Conservation (phyloP, 345 rosid species). For the Euphorbia tirucalli region DNA sequence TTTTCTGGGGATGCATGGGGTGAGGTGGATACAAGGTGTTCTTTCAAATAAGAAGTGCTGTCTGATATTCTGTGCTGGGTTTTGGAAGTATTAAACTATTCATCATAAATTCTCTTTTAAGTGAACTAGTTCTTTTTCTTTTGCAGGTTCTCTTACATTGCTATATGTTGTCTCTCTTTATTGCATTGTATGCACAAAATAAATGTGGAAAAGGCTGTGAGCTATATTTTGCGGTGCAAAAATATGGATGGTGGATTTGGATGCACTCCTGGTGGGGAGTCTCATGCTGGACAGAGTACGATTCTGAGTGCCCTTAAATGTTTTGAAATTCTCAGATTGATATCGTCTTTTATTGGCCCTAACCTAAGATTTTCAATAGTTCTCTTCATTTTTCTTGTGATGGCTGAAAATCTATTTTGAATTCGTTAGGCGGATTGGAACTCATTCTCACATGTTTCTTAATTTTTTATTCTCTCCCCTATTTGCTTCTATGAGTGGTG, state of each 20-base stretch:
- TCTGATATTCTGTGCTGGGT: neutral
- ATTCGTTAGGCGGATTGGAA: neutral
- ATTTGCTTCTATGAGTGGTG: neutral
- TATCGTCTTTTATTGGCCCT: neutral
- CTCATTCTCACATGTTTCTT: neutral
- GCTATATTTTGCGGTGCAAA: conserved; percentile 81
- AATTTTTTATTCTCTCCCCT: neutral
- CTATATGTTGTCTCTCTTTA: conserved; percentile 78
- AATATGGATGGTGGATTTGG: conserved; percentile 96
- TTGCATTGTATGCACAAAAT: conserved; percentile 56
- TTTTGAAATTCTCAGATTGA: neutral
- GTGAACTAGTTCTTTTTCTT: conserved; percentile 6
- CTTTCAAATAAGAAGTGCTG: neutral
- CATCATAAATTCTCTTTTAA: conserved; percentile 7
- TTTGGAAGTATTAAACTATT: neutral
- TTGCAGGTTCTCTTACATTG: conserved; percentile 79
- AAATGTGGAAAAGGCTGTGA: conserved; percentile 73
- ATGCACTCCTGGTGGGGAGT: conserved; percentile 89
- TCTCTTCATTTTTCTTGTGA: neutral
- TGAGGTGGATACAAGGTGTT: conserved; percentile 86
- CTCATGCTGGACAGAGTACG: conserved; percentile 97
- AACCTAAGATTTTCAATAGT: neutral
- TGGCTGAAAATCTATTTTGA: neutral
- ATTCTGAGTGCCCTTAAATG: neutral
- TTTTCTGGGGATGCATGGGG: conserved; percentile 96